Percentiles rank a stretch among this genome's conserved stretches.
Conservation (phyloP, 1,284 basidiomycete genomes). For the Leccinum ponderosum region DNA sequence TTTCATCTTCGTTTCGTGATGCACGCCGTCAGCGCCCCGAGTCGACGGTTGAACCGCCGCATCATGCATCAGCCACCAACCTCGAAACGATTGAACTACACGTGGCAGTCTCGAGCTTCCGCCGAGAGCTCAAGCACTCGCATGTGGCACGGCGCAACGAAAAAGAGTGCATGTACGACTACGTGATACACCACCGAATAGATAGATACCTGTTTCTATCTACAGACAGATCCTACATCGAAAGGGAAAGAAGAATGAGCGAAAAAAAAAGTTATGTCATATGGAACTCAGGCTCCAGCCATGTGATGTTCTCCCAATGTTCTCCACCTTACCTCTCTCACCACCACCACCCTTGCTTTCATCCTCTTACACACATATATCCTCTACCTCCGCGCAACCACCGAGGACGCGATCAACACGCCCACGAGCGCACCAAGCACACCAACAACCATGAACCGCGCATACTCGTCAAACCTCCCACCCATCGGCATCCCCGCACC, state of each 20-base stretch:
- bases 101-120: not conserved
- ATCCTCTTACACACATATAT: not conserved
- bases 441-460: conserved; percentile 62
- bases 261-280: not conserved
- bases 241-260: not conserved
- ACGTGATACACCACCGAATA: not conserved
- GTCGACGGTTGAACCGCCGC: no score
- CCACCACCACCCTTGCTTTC: not conserved
- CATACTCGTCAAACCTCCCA: conserved; percentile 55
- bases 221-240: not conserved
- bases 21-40: not conserved
- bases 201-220: not conserved
- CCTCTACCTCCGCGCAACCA: conserved; percentile 31
- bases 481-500: conserved; percentile 35
- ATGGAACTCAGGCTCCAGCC: not conserved
- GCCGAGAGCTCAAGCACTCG: not conserved
- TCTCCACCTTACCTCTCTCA: not conserved
- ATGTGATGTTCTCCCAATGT: not conserved
- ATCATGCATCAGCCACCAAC: not conserved
- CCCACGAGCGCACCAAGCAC: conserved; percentile 61
- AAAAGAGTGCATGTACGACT: not conserved
- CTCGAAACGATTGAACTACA: not conserved
- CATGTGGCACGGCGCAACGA: not conserved
- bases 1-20: not conserved
- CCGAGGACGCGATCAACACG: conserved; percentile 53